Percentiles rank a stretch among this genome's conserved stretches.
phyloP scores from a whole-genome alignment of 768 basidiomycete genomes.

The Pilatotrama ljubarskyi region DNA sequence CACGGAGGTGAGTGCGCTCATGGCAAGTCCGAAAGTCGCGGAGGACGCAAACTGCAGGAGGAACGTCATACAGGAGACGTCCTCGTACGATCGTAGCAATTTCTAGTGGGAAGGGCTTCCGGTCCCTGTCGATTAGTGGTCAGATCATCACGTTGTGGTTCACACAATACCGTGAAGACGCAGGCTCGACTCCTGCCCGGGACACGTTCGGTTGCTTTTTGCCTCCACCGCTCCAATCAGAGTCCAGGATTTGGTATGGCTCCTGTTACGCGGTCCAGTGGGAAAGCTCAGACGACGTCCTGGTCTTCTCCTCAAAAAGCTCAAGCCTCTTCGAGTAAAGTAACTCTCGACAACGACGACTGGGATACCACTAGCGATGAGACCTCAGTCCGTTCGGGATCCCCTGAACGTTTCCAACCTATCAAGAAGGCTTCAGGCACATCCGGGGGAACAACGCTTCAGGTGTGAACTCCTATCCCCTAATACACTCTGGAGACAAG shows the following conservation, averaged over 20 bases:
- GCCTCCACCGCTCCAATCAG: neutral
- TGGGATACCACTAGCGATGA: too few relatives aligned
- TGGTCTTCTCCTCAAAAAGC: too few relatives aligned
- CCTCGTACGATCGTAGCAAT: too few relatives aligned
- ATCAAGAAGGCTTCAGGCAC: too few relatives aligned
- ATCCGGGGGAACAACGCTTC: neutral
- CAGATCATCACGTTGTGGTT: slow-evolving; percentile 23
- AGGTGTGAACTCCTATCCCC: too few relatives aligned
- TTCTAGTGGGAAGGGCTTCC: neutral
- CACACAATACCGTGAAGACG: slow-evolving; percentile 19
- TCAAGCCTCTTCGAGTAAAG: slow-evolving; percentile 10
- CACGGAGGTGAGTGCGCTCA: slow-evolving; percentile 32
- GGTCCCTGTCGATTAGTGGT: slow-evolving; percentile 22
- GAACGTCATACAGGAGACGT: neutral
- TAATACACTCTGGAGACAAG: too few relatives aligned
- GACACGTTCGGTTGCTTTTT: slow-evolving; percentile 3
- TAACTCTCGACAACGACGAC: neutral
- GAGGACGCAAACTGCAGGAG: neutral
- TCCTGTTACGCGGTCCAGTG: slow-evolving; percentile 1
- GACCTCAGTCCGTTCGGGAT: too few relatives aligned
- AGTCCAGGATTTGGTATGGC: neutral
- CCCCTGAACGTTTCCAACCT: too few relatives aligned
- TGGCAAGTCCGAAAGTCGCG: neutral
- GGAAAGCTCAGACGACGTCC: neutral
- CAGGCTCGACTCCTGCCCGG: slow-evolving; percentile 22